Base-by-base conservation (phyloP, 2,329 filamentous ascomycete species). In the Hysterium pulicare region DNA sequence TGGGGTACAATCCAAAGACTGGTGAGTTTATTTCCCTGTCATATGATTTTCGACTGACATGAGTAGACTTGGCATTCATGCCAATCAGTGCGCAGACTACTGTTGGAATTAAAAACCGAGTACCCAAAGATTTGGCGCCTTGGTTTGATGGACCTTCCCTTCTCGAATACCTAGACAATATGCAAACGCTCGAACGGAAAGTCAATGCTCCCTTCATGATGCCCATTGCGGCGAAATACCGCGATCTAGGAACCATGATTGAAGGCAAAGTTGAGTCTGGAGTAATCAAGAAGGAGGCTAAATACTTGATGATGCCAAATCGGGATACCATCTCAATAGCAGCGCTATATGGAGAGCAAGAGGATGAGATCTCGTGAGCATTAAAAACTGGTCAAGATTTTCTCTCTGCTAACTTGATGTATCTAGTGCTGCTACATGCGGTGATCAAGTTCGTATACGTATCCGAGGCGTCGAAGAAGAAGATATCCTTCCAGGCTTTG, bases 161-260 rank as follows among this genome's bases (percentile, higher is more conserved):
- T 35, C 83, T 98, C 16, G 91, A 97, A 69, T 96, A 90, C 69
- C 82, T 98, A n/a, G 91, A 96, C 66, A 76, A 81, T 63, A 96
- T 97, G 88, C 83, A 86, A 59, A 83, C 91, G 10, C 79, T 96
- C 30, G 91, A 98, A 68, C 88, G 93, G 58, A 98, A 97, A 76
- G 72, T 96, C 58, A 95, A 95, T 58, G 93, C 93, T 2, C 91
- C 93, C 8, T 97, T 98, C 78, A 97, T 98, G 93, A 96, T 98
- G 90, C 87, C 93, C 7, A 79, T 98, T 51, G 87, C 87, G 50
- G 89, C 88, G 70, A 98, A 98, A 73, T 98, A 97, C 75, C 82
- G 87, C 58, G 94, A 98, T 66, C 85, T 98, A 78, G 93, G 93
- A 58, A 98, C 93, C 48, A 90, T 98, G 80, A 81, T 96, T 32